Evolutionary conservation across 2,329 filamentous ascomycete species (phyloP), one percentile per base, ranked within the genome.

Genomic region (Amauroascus verrucosus): DNA sequence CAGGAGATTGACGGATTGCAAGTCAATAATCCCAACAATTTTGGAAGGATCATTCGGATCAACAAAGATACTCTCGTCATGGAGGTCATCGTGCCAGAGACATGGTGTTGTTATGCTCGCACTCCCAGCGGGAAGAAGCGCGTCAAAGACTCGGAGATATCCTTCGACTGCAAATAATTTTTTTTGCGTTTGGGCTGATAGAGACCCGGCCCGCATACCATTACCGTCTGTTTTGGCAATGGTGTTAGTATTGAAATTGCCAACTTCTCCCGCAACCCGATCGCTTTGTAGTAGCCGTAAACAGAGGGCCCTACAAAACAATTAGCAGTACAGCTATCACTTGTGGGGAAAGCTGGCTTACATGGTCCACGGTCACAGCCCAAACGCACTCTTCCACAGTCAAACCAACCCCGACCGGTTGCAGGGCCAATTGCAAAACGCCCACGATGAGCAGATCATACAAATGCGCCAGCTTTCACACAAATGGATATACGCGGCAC

Each of bases 41-140:
- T 52, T 61, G 54, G 54, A 57, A 20, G 30, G 41, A 8, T 64
- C 58, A 18, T 50, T 40, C 13, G 61, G 63, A 55, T 68, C 64
- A 35, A 67, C 59, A 33, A 67, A 68, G 48, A 68, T 55, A 55
- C 66, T 66, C 38, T 64, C 61, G 56, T 59, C 57, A 46, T 65
- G 61, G 22, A 65, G 53, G 59, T 65, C 62, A 57, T 61, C 54
- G 51, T 65, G 62, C 62, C 64, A 67, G 51, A 66, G 59, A 48
- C 33, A 56, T 3, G 47, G 40, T 18, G 47, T 51, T 26, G 32
- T 46, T 16, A 54, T 45, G 16, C 26, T 13, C 47, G 24, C 13
- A 46, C 7, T 49, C 22, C 49, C 51, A 41, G 24, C 22, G 8
- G 52, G 52, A 35, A 45, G 28, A n/a, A 54, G 37, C 9, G 35